Base-by-base conservation (phyloP, 495 filamentous ascomycete species). In the Stereocaulon alpinum region DNA sequence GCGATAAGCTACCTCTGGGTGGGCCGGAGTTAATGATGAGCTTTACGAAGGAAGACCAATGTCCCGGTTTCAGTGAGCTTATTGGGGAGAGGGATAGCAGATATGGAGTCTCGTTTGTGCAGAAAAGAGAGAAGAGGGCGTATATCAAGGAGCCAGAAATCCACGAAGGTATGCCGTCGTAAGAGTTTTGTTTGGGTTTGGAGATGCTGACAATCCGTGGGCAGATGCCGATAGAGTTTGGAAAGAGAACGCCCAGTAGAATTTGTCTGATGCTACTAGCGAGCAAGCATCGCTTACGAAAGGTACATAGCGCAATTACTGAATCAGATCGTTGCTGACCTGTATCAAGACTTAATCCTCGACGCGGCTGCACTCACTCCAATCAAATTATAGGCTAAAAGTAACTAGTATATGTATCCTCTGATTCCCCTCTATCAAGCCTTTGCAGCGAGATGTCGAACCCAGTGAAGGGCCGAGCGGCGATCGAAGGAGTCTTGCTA, bases 1-100 rank as follows among this genome's bases (percentile, higher is more conserved):
- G 91, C 6, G 81, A 93, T 66, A 68, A 79, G 63, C 63, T 95
- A 63, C 88, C 89, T 22, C 66, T 93, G 57, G 89, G 89, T 0
- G 72, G 74, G 70, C 87, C 89, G 60, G 71, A 86, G 73, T 72
- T 95, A 62, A 92, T 93, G 89, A 82, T 77, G 43, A 91, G 86
- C 67, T 86, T 85, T 66, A 84, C 80, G 14, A 70, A 73, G 5
- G 71, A 77, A 40, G 79, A 76, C 14, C 82, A 82, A 67, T 71
- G 85, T 22, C 66, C 74, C 9, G 82, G 80, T 40, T 75, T 87
- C 62, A 82, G 85, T 44, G 78, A 74, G 65, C 65, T 76, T 32
- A 72, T 89, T 45, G 74, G 69, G 30, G 83, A 84, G 32, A 74
- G 91, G 52, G 88, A 95, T 74, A 60, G 67, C 66, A 79, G 77